phyloP scores from a whole-genome alignment of 176 grass and related monocot species.

The Avena eriantha region DNA sequence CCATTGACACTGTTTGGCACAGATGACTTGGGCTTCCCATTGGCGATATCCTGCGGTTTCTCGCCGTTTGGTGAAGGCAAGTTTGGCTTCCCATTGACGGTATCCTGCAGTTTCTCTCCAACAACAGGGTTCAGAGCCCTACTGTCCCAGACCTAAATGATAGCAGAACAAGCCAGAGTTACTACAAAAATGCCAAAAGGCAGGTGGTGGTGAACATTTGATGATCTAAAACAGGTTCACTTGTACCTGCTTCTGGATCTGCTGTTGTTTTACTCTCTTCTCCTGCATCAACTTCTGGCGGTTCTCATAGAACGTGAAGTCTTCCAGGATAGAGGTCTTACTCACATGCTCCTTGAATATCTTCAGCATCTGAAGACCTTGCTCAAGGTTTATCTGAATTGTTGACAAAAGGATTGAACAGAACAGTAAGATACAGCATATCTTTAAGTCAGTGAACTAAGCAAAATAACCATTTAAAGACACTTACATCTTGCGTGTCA shows the following conservation, averaged over 20 bases:
- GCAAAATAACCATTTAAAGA: background rate
- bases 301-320: conserved; percentile 91
- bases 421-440: background rate
- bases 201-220: background rate
- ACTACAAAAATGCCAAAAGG: background rate
- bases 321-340: conserved; percentile 85
- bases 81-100: conserved; percentile 49
- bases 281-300: conserved; percentile 95
- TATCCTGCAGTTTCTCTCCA: conserved; percentile 62
- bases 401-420: background rate
- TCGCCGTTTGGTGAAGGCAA: conserved; percentile 52
- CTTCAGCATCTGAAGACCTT: conserved; percentile 91
- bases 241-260: conserved; percentile 75
- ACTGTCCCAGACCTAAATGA: conserved; percentile 73
- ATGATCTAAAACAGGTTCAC: background rate
- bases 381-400: conserved; percentile 79
- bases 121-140: conserved; percentile 42
- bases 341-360: conserved; percentile 89
- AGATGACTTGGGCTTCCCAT: conserved; percentile 52
- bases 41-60: conserved; percentile 56
- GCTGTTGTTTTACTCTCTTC: conserved; percentile 74
- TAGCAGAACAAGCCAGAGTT: background rate
- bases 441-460: background rate
- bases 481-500: conserved; percentile 85
- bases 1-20: conserved; percentile 48